Conservation (phyloP, 768 basidiomycete genomes). For the Lanmaoa pseudosensibilis region DNA sequence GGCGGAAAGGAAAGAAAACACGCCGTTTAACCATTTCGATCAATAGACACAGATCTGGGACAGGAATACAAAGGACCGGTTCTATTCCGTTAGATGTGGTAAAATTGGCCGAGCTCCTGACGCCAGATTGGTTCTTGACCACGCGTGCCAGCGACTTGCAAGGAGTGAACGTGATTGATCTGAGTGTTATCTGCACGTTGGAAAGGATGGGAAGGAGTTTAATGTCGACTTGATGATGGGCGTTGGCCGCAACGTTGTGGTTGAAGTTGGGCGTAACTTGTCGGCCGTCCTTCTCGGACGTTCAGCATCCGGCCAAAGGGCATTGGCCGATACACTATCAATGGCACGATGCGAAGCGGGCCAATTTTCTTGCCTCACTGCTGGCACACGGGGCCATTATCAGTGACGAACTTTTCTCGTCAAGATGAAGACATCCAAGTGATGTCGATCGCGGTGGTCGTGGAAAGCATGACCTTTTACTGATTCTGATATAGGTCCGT, state of each 20-base stretch:
- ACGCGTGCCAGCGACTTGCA: background rate
- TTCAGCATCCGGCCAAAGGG: background rate
- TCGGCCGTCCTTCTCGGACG: slow-evolving; percentile 16
- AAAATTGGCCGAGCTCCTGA: slow-evolving; percentile 8
- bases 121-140: slow-evolving; percentile 2
- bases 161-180: slow-evolving; percentile 7
- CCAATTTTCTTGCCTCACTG: background rate
- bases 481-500: slow-evolving; percentile 5
- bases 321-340: slow-evolving; percentile 24
- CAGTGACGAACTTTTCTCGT: background rate
- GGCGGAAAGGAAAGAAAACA: slow-evolving; percentile 11
- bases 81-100: slow-evolving; percentile 2
- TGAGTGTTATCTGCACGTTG: background rate
- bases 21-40: slow-evolving; percentile 14
- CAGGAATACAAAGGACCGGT: slow-evolving; percentile 4
- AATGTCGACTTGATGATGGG: slow-evolving; percentile 5
- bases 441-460: slow-evolving; percentile 17
- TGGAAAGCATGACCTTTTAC: background rate
- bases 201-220: background rate
- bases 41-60: slow-evolving; percentile 13
- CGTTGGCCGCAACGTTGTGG: slow-evolving; percentile 11
- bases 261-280: slow-evolving; percentile 9
- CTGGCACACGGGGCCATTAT: slow-evolving; percentile 5
- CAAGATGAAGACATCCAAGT: background rate
- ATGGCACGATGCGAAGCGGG: slow-evolving; percentile 4